Evolutionary conservation across 169 alveolate species (phyloP), one percentile per base, ranked within the genome.

Genomic region (Condylostoma magnum): DNA sequence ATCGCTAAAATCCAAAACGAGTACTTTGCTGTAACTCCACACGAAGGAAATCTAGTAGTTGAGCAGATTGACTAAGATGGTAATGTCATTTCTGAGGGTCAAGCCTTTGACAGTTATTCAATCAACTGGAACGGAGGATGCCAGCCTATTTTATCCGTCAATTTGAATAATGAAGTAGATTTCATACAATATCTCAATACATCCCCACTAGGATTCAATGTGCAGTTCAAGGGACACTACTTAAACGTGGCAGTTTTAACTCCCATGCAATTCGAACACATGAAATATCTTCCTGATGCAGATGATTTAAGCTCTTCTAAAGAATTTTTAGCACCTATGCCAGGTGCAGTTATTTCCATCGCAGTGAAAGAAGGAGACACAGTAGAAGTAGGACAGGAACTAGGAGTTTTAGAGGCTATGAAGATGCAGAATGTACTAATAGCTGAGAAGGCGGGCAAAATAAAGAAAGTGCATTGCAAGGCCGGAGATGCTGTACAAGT

Each of bases 401-500:
- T 80, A 8, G 31, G 41, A 5, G 57, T 63, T 6, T 50, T 80
- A 3, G 87, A 80, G 37, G 87, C 87, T 46, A 80, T 80, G 87
- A 80, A 80, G 77, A 80, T 80, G 87, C 44, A 70, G 41, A 80
- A 80, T 56, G 33, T 76, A 12, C 55, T 80, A 28, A 80, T 60
- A 56, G 33, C 69, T 43, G 80, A 80, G 58, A 71, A 34, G 27
- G 46, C 22, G 20, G 87, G 87, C 5, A 68, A 44, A 5, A 52
- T 80, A 47, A 75, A 74, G 73, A 58, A 54, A 6, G 74, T 80
- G 31, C 54, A 68, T 33, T 48, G 55, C 41, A 60, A 44, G n/a
- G 57, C 72, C 20, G 87, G 87, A 43, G 69, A 57, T n/a, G 33
- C 75, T n/a, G 84, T 80, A 3, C 75, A 77, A 8, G 87, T 80